Percentiles rank a stretch among this genome's conserved stretches.
These are phyloP conservation scores for Circinella umbellata DNA, from an alignment of 371 early-diverging fungal genomes.

Conservation along the genomic window DNA sequence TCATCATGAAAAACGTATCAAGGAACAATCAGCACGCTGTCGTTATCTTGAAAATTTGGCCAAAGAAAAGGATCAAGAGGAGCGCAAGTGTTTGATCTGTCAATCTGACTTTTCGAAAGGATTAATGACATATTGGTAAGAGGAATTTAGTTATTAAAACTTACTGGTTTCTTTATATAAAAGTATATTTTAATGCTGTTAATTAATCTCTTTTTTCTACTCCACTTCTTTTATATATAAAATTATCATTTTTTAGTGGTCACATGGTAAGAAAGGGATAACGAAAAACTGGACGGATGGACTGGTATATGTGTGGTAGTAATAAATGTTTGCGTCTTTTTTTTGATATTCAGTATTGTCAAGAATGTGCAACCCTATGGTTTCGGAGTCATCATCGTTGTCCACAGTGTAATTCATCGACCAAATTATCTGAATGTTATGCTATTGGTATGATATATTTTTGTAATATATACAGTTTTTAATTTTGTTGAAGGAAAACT, in stretches of 20 bases:
- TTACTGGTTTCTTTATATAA: not conserved
- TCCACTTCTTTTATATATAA: not conserved
- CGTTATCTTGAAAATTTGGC: conserved; percentile 54
- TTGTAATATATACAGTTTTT: no score
- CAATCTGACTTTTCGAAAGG: conserved; percentile 51
- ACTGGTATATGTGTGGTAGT: no score
- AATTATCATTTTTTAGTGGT: conserved; percentile 21
- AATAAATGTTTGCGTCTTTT: not conserved
- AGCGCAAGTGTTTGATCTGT: conserved; percentile 62
- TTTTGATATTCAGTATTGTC: conserved; percentile 33
- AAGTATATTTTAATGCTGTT: not conserved
- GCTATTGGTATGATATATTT: conserved; percentile 24
- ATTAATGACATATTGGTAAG: conserved; percentile 61
- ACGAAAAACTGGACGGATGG: not conserved
- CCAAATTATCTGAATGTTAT: conserved; percentile 32
- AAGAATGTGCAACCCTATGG: conserved; percentile 35
- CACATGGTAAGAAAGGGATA: conserved; percentile 23
- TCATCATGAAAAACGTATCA: conserved; percentile 24
- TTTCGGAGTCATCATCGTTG: conserved; percentile 31
- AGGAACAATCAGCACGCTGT: conserved; percentile 32
- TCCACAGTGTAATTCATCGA: conserved; percentile 37
- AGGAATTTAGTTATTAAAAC: no score
- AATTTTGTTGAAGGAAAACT: no score
- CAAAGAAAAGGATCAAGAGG: conserved; percentile 21
- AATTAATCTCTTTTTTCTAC: not conserved